Percentiles rank a stretch among this genome's conserved stretches.
phyloP scores from a whole-genome alignment of 2,329 filamentous ascomycete genomes.

The Meredithiella fracta region DNA sequence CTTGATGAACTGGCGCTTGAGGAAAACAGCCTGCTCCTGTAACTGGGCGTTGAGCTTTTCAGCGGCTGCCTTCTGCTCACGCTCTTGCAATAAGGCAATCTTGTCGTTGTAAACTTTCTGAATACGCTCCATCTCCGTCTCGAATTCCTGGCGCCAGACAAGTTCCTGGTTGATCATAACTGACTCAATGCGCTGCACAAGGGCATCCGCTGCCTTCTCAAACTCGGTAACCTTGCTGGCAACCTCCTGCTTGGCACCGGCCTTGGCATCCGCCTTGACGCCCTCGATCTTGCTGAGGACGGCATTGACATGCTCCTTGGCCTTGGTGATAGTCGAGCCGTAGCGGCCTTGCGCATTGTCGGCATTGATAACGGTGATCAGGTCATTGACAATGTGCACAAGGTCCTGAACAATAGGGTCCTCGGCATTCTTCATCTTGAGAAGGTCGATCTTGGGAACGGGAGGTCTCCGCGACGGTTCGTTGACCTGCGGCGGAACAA shows the following conservation, averaged over 20 bases:
- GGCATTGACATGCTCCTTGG: conserved; percentile 65
- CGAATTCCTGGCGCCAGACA: conserved; percentile 77
- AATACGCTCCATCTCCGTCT: conserved; percentile 65
- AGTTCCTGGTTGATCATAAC: conserved; percentile 68
- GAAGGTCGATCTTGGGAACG: conserved; percentile 56
- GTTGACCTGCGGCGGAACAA: conserved; percentile 45
- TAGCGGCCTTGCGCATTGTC: conserved; percentile 67
- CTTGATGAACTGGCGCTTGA: conserved; percentile 70
- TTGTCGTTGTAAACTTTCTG: conserved; percentile 64
- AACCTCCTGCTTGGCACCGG: conserved; percentile 60
- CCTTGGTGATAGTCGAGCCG: conserved; percentile 61
- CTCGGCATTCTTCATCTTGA: conserved; percentile 56
- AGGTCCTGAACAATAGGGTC: conserved; percentile 86
- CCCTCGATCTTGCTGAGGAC: conserved; percentile 63
- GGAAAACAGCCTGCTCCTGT: conserved; percentile 72
- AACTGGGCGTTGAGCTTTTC: conserved; percentile 72
- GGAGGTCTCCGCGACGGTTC: conserved; percentile 49
- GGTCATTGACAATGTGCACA: conserved; percentile 87
- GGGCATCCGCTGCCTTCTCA: conserved; percentile 68
- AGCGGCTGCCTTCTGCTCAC: conserved; percentile 64
- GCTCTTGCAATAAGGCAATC: conserved; percentile 60
- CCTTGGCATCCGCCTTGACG: conserved; percentile 52
- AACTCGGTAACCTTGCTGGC: conserved; percentile 59
- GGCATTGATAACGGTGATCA: conserved; percentile 84
- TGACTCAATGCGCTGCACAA: conserved; percentile 74